These are phyloP conservation scores for Periglandula ipomoeae DNA, from an alignment of 2,329 filamentous ascomycete genomes.

Conservation along the genomic window DNA sequence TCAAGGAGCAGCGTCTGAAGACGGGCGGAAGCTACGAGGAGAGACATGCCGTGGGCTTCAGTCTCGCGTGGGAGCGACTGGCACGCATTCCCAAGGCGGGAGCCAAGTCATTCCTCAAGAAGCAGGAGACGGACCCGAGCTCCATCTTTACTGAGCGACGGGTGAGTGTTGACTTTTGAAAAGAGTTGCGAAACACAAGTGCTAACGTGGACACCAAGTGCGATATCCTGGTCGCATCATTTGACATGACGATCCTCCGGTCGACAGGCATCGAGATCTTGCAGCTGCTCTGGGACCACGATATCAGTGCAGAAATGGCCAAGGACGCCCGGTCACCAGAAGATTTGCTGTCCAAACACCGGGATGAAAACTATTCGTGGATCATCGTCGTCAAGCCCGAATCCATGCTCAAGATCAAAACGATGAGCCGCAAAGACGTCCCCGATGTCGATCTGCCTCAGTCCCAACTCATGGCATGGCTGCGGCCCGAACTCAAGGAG, in stretches of 20 bases:
- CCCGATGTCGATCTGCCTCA: constrained; percentile 66
- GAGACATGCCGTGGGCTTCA: constrained; percentile 84
- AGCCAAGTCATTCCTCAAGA: constrained; percentile 57
- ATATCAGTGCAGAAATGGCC: constrained; percentile 82
- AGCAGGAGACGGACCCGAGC: constrained; percentile 52
- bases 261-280: constrained; percentile 70
- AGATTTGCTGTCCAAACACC: constrained; percentile 66
- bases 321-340: constrained; percentile 70
- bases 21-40: constrained; percentile 52
- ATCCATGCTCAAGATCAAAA: constrained; percentile 69
- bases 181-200: too few relatives aligned
- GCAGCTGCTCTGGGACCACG: constrained; percentile 69
- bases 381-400: constrained; percentile 80
- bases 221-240: constrained; percentile 83
- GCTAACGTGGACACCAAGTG: too few relatives aligned
- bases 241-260: constrained; percentile 67
- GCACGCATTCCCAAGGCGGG: constrained; percentile 52
- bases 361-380: constrained; percentile 74
- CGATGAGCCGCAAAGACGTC: constrained; percentile 64
- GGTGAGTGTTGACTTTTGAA: constrained; percentile 37
- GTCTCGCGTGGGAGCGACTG: constrained; percentile 78
- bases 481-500: constrained; percentile 74
- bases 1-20: constrained; percentile 71
- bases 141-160: constrained; percentile 53
- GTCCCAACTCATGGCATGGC: constrained; percentile 66